Conservation (phyloP, 495 filamentous ascomycete genomes). For the Collariella sp. region DNA sequence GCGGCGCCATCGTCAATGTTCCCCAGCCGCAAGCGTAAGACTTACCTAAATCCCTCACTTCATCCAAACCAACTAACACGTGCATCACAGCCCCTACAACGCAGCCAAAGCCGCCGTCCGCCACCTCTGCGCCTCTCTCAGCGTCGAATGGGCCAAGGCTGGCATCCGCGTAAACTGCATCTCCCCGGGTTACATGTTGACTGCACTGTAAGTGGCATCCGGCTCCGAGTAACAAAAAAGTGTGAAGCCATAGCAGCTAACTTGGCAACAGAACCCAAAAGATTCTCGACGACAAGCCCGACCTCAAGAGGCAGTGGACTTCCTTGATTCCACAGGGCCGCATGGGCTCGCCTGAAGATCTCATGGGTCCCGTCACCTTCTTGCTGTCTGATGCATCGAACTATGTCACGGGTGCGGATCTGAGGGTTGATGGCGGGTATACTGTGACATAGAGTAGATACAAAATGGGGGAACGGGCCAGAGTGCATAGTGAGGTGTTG, state of each 20-base stretch:
- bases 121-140: slow-evolving; percentile 69
- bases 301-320: slow-evolving; percentile 78
- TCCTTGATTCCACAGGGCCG: slow-evolving; percentile 82
- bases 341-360: slow-evolving; percentile 85
- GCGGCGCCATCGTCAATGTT: slow-evolving; percentile 82
- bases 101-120: slow-evolving; percentile 82
- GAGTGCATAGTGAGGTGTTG: no score
- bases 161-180: slow-evolving; percentile 89
- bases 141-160: slow-evolving; percentile 81
- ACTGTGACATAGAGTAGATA: slow-evolving; percentile 49
- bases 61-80: neutral
- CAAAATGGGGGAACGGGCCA: neutral
- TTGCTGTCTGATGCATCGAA: slow-evolving; percentile 74
- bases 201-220: slow-evolving; percentile 59
- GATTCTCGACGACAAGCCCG: slow-evolving; percentile 86
- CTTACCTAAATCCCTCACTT: neutral
- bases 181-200: slow-evolving; percentile 89
- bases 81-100: slow-evolving; percentile 59
- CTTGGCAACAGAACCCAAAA: slow-evolving; percentile 85
- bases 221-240: neutral
- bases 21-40: slow-evolving; percentile 76
- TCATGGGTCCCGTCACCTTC: slow-evolving; percentile 91
- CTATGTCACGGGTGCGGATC: slow-evolving; percentile 85
- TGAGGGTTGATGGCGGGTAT: slow-evolving; percentile 88
- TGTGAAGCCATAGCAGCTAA: no score